Evolutionary conservation across 163 green algal genomes (phyloP).

Genomic region (Scenedesmus sp.): DNA sequence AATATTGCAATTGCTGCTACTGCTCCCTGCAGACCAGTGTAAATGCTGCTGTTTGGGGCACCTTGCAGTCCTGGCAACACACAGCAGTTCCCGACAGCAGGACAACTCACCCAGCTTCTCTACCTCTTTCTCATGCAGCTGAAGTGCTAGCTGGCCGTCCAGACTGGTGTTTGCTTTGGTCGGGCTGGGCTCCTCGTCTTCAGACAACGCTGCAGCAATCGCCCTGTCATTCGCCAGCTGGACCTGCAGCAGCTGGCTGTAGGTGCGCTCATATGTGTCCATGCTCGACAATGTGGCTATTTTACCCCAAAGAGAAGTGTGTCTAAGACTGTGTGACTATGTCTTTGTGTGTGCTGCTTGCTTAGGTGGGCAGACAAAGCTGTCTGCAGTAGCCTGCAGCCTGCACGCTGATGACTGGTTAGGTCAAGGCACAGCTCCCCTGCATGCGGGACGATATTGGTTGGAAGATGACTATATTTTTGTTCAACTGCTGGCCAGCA

Average conservation of each 20-base stretch:
- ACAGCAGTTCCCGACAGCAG: background rate
- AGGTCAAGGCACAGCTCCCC: background rate
- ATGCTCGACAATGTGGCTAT: background rate
- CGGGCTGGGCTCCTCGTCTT: background rate
- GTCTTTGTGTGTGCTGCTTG: background rate
- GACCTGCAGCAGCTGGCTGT: slow-evolving; percentile 37
- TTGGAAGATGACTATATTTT: background rate
- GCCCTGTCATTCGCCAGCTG: background rate
- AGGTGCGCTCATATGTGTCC: slow-evolving; percentile 42
- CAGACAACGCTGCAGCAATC: background rate
- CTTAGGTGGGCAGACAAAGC: background rate
- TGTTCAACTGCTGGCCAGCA: background rate
- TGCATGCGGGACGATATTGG: background rate
- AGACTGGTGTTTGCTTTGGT: slow-evolving; percentile 14
- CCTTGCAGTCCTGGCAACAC: background rate
- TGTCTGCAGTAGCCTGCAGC: background rate
- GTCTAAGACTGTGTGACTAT: background rate
- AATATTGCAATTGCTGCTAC: background rate
- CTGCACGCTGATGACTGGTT: background rate
- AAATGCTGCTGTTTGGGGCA: background rate
- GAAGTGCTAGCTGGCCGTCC: slow-evolving; percentile 43
- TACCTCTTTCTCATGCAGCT: slow-evolving; percentile 41
- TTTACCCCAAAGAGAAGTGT: background rate
- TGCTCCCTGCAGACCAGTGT: background rate
- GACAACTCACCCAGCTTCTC: background rate